Conservation (phyloP, 1,139 yeast species). For the Zygotorulaspora mrakii region DNA sequence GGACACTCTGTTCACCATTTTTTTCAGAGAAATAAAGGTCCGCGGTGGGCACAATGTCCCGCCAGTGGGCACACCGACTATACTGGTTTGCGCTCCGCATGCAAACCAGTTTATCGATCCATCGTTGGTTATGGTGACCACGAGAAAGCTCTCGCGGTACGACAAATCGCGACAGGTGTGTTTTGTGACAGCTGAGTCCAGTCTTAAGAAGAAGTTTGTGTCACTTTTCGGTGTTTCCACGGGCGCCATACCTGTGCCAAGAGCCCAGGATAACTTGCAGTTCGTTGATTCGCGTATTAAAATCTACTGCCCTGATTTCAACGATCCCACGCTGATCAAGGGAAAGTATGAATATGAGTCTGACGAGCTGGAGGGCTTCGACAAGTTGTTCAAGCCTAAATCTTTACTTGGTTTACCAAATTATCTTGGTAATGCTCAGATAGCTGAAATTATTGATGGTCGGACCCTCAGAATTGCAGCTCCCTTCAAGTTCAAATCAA, state of each 20-base stretch:
- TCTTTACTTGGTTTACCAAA: conserved; percentile 63
- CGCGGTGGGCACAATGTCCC: conserved; percentile 70
- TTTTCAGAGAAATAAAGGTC: conserved; percentile 66
- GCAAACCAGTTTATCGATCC: conserved; percentile 80
- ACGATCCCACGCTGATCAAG: conserved; percentile 36
- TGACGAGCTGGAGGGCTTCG: conserved; percentile 36
- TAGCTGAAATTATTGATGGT: conserved; percentile 51
- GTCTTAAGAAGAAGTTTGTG: conserved; percentile 50
- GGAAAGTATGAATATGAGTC: conserved; percentile 16
- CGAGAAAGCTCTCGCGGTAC: conserved; percentile 35
- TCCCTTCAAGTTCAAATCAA: conserved; percentile 43
- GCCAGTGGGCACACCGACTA: conserved; percentile 54
- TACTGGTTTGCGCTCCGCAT: conserved; percentile 77
- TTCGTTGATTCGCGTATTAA: conserved; percentile 43
- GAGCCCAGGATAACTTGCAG: conserved; percentile 64
- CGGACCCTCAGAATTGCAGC: conserved; percentile 47
- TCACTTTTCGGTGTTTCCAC: conserved; percentile 56
- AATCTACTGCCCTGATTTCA: conserved; percentile 42
- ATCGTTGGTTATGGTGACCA: conserved; percentile 55
- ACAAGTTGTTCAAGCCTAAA: conserved; percentile 41
- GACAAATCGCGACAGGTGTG: conserved; percentile 44
- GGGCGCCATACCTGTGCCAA: conserved; percentile 66
- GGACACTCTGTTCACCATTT: conserved; percentile 34
- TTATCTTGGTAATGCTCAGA: conserved; percentile 55
- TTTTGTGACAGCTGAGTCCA: conserved; percentile 61